These are phyloP conservation scores for Dryas drummondii DNA, from an alignment of 306 rosid genomes.

Conservation along the genomic window DNA sequence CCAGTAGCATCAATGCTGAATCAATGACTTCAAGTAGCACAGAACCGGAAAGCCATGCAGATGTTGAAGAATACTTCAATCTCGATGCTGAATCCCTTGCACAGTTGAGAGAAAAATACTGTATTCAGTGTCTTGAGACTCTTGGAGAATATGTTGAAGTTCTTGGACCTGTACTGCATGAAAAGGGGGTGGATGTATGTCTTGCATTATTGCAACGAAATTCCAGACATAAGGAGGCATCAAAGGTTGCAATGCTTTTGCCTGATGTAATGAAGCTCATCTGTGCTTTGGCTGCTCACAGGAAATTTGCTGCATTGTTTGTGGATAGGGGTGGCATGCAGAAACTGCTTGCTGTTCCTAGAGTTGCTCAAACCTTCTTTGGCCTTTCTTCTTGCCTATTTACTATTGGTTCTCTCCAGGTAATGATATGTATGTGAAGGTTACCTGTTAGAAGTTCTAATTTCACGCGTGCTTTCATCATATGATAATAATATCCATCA, in stretches of 20 bases:
- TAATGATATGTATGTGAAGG: constrained; percentile 17
- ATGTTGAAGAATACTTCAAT: constrained; percentile 72
- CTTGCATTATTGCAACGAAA: constrained; percentile 77
- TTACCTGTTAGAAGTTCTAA: constrained; percentile 2
- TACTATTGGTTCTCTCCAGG: constrained; percentile 97
- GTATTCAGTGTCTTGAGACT: constrained; percentile 90
- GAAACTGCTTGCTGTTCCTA: constrained; percentile 90
- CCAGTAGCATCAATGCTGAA: constrained; percentile 36
- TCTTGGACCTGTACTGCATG: constrained; percentile 96
- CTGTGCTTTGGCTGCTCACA: constrained; percentile 95
- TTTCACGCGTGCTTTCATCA: neutral
- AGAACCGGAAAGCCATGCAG: constrained; percentile 54
- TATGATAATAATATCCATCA: constrained; percentile 2
- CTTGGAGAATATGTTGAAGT: constrained; percentile 98
- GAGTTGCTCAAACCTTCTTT: constrained; percentile 71
- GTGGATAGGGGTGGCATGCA: constrained; percentile 97
- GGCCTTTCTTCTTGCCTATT: constrained; percentile 94
- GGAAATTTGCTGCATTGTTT: constrained; percentile 91
- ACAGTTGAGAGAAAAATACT: constrained; percentile 78
- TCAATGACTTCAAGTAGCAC: constrained; percentile 36
- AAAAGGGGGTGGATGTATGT: constrained; percentile 95
- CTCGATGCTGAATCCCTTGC: constrained; percentile 72
- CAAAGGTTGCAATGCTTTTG: constrained; percentile 63
- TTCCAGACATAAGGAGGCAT: constrained; percentile 64
- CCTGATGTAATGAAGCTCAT: constrained; percentile 96